Base-by-base conservation (phyloP, 345 rosid genomes). In the Eucalyptus marginata region DNA sequence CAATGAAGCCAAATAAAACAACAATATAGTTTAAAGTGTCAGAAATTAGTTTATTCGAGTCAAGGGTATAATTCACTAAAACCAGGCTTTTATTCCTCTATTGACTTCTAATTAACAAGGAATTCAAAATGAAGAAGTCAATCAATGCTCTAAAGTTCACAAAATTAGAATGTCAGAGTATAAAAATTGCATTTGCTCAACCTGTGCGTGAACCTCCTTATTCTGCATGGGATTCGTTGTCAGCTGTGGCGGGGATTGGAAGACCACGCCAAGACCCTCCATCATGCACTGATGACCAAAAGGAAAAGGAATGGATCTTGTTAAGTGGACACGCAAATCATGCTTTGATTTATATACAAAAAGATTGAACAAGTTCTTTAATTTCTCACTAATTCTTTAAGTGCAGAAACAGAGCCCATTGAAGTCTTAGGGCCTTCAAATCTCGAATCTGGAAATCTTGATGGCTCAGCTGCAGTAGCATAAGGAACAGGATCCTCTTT, bases 131-230 rank as follows among this genome's bases (percentile, higher is more conserved):
- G 44, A 86, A 49, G 62, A 86, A 56, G 40, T 86, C 44, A 8
- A 87, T 27, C 59, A 6, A 33, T 52, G 50, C 58, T 49, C 89
- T 87, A 5, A 49, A 46, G 44, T 49, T 68, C 52, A 51, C 47
- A 83, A 56, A 85, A 33, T 31, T n/a, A 31, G 79, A 33, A 50
- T 17, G 84, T 76, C 47, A 76, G 84, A 43, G 54, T 10, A 64
- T 56, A 68, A n/a, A 89, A 89, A 86, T 54, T 84, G 91, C 87
- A 87, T 76, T 76, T 40, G 29, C 84, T 40, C 84, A 40, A 98
- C 99, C 99, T 97, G 95, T 50, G 93, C 99, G 90, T 94, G 94
- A 47, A 98, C 91, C 92, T 97, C 99, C 89, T 96, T 95, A 88
- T 92, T 94, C 95, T 93, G 96, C 89, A 91, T 87, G 62, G 96